These are phyloP conservation scores for Silene noctiflora DNA, from an alignment of 179 eudicot species.

Conservation along the genomic window DNA sequence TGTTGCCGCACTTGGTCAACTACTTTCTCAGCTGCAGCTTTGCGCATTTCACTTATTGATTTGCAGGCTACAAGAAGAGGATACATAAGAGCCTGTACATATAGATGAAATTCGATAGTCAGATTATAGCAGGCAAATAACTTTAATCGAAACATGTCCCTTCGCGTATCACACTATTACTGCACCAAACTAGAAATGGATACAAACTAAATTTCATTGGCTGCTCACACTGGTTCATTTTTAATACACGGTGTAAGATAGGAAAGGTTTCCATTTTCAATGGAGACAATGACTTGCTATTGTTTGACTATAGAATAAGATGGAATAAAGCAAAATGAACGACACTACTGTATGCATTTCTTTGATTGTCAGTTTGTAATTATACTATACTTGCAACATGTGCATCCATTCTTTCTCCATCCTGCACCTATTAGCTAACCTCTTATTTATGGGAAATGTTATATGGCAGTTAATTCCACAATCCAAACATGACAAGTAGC, in stretches of 20 bases:
- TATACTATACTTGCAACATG: neutral
- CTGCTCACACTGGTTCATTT: neutral
- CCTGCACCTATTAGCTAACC: constrained; percentile 1
- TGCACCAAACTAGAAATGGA: constrained; percentile 7
- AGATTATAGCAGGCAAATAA: neutral
- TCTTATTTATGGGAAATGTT: neutral
- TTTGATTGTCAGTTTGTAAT: neutral
- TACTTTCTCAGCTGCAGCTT: constrained; percentile 92
- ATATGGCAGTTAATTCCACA: neutral
- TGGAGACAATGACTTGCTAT: neutral
- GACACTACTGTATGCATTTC: neutral
- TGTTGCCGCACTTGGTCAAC: constrained; percentile 96
- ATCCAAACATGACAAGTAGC: neutral
- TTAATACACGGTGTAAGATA: neutral
- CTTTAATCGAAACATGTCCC: neutral
- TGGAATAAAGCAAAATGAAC: neutral
- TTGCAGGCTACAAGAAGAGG: constrained; percentile 99
- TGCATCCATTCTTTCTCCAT: neutral
- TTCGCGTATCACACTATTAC: neutral
- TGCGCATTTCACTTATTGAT: constrained; percentile 87
- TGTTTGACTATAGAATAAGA: neutral
- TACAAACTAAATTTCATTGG: neutral
- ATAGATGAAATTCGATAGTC: neutral
- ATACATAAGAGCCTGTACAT: constrained; percentile 92
- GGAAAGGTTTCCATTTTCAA: neutral